Base-by-base conservation (phyloP, 2,329 filamentous ascomycete species). In the Colletotrichum echinochloae region DNA sequence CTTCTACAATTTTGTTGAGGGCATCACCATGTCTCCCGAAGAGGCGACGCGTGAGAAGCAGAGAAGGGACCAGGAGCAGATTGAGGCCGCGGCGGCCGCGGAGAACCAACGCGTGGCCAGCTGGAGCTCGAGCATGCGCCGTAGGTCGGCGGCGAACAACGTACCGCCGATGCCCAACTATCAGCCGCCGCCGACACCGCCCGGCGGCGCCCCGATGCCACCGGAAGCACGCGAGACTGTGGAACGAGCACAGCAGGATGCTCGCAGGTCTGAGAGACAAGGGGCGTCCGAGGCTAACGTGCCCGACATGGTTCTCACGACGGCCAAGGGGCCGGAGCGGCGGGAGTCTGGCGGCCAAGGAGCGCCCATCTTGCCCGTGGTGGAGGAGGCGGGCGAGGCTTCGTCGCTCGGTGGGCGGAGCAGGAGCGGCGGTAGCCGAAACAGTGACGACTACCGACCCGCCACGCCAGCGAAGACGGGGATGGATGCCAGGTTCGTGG, bases 1-100 rank as follows among this genome's bases (percentile, higher is more conserved):
- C 6, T 99, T 99, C 80, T 88, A 97, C 79, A 92, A 93, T 74
- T 99, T 99, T 79, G 95, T 99, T 77, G 91, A 91, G 60, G 91
- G 92, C 46, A 92, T 97, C 74, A 98, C 96, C 26, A 97, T 95
- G 89, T 96, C 94, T 1, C 87, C 89, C 18, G 95, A 98, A 82
- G 93, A 96, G 78, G 94, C 91, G 18, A 88, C 90, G 52, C 87
- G 91, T n/a, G 91, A 95, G 75, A 79, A 83, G 2, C 80, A 81
- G 56, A 83, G 85, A 51, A 87, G 89, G 74, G 90, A 91, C 74
- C 88, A 88, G 66, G 90, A 90, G 75, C 89, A 88, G 55, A 86
- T 85, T 4, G 77, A 78, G 46, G 78, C 80, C 55, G 76, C 80
- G 54, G 77, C 80, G 44, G 74, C 78, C 54, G 73, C 78, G 2